Evolutionary conservation across 495 filamentous ascomycete genomes (phyloP).

Genomic region (Neurospora sp.): DNA sequence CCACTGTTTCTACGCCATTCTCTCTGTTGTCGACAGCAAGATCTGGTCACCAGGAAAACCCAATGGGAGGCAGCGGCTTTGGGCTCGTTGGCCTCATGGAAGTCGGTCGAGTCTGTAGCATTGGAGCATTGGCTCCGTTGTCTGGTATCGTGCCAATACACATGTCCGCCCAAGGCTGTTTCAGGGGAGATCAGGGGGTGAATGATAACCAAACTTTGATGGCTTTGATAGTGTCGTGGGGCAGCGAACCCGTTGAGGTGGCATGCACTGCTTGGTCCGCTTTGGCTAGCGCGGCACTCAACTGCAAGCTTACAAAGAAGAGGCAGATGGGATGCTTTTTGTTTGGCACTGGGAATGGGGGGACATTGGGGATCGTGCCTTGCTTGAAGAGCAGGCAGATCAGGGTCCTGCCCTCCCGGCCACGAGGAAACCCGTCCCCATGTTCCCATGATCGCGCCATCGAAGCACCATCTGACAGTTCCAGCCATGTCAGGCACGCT

Average conservation of each 20-base stretch:
- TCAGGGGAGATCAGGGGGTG: neutral
- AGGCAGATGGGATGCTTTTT: neutral
- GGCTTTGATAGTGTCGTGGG: neutral
- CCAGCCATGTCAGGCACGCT: neutral
- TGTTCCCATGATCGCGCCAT: neutral
- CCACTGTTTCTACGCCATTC: neutral
- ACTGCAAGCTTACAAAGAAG: neutral
- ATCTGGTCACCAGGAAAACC: neutral
- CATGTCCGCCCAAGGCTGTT: neutral
- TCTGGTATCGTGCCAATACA: neutral
- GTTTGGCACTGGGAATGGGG: neutral
- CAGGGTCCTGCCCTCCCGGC: neutral
- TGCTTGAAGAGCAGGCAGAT: neutral
- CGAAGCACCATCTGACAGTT: neutral
- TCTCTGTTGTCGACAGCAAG: neutral
- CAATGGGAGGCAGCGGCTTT: neutral
- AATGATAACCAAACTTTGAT: neutral
- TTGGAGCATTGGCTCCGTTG: neutral
- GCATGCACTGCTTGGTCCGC: neutral
- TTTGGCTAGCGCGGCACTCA: neutral
- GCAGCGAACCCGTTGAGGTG: neutral
- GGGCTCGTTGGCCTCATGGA: neutral
- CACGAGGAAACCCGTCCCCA: neutral
- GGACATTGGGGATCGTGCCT: neutral
- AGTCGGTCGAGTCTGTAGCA: neutral